Percentiles rank a stretch among this genome's conserved stretches.
phyloP scores from a whole-genome alignment of 2,329 filamentous ascomycete species.

The Exophiala sp. region DNA sequence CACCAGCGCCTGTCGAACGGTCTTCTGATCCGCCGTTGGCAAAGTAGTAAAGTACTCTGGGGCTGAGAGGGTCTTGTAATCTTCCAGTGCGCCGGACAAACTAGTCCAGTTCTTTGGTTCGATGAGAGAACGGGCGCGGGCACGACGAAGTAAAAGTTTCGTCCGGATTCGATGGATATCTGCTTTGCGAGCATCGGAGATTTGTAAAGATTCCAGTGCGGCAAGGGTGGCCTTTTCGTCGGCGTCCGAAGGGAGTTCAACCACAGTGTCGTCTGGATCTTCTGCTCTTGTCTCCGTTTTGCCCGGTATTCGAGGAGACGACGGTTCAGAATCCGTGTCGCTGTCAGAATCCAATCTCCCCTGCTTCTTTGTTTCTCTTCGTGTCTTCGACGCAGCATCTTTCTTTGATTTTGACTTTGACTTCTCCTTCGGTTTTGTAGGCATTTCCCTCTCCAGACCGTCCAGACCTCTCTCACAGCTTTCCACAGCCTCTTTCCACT shows the following conservation, averaged over 20 bases:
- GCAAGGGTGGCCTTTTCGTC: slow-evolving; percentile 31
- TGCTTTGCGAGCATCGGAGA: slow-evolving; percentile 45
- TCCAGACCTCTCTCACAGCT: slow-evolving; percentile 68
- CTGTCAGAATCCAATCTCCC: slow-evolving; percentile 16
- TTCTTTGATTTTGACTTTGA: slow-evolving; percentile 11
- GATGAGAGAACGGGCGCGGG: slow-evolving; percentile 60
- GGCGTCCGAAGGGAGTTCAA: slow-evolving; percentile 46
- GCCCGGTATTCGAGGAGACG: neutral
- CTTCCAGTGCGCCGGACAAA: slow-evolving; percentile 69
- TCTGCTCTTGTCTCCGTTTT: slow-evolving; percentile 17
- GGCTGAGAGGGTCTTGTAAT: slow-evolving; percentile 59
- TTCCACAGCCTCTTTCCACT: slow-evolving; percentile 78
- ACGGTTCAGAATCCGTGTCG: slow-evolving; percentile 18
- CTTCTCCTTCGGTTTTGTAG: slow-evolving; percentile 33
- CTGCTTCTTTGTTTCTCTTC: slow-evolving; percentile 9
- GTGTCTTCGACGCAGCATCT: slow-evolving; percentile 4
- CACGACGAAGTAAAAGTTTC: slow-evolving; percentile 76
- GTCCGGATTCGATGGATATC: slow-evolving; percentile 71
- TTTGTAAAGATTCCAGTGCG: slow-evolving; percentile 39
- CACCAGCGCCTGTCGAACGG: slow-evolving; percentile 61
- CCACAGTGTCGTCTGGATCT: slow-evolving; percentile 38
- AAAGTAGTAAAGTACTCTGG: slow-evolving; percentile 47
- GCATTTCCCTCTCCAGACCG: slow-evolving; percentile 58
- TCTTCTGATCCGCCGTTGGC: slow-evolving; percentile 58
- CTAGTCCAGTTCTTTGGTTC: slow-evolving; percentile 61